Conservation (phyloP, 495 filamentous ascomycete genomes). For the Hypoxylon lienhwacheense region DNA sequence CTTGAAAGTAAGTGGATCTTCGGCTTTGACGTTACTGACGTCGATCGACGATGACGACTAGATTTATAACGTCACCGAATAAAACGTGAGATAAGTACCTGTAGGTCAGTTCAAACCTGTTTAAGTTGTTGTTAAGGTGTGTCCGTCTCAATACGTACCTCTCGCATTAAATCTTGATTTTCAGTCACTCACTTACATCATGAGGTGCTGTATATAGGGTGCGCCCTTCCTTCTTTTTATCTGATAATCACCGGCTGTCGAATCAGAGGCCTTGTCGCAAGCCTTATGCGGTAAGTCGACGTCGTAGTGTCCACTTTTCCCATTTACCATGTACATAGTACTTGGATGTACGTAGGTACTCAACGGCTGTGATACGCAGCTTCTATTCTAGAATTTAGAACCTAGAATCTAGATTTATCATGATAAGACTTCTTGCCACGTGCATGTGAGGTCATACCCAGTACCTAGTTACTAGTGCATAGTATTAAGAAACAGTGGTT, state of each 20-base stretch:
- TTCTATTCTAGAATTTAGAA: too few relatives aligned
- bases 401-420: too few relatives aligned
- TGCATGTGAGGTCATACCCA: too few relatives aligned
- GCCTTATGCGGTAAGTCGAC: conserved; percentile 32
- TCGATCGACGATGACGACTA: conserved; percentile 27
- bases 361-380: too few relatives aligned
- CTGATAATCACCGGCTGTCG: neutral
- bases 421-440: too few relatives aligned
- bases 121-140: too few relatives aligned
- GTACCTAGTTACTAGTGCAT: too few relatives aligned
- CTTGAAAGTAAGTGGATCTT: conserved; percentile 19
- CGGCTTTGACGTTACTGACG: conserved; percentile 13
- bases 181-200: conserved; percentile 30
- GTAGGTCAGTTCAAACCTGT: neutral
- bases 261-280: conserved; percentile 23
- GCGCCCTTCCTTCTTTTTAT: conserved; percentile 8
- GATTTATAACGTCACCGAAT: conserved; percentile 26
- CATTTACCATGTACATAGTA: conserved; percentile 2
- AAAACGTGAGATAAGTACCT: conserved; percentile 12
- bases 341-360: too few relatives aligned
- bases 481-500: too few relatives aligned
- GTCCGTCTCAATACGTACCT: conserved; percentile 1
- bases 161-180: conserved; percentile 29
- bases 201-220: conserved; percentile 14
- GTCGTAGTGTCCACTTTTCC: conserved; percentile 24